A percentile compares a stretch with the other conserved stretches of the same genome.
phyloP scores from a whole-genome alignment of 2,329 filamentous ascomycete genomes.

The Colletotrichum agaves region DNA sequence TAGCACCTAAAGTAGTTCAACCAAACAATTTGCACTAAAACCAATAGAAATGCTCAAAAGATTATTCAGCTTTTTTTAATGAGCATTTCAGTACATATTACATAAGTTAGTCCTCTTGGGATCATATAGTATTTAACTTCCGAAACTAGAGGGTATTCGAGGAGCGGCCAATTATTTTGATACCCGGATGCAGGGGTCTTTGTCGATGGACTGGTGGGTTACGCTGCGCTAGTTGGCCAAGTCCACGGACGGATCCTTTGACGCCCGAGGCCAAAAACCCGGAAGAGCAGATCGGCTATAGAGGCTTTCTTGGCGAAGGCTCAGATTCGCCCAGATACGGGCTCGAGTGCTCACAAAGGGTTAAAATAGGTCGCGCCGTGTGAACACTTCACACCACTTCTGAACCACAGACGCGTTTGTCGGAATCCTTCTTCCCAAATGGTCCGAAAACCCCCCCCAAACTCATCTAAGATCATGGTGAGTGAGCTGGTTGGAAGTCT shows the following conservation, averaged over 20 bases:
- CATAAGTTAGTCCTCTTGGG: too few relatives aligned
- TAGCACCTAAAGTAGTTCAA: too few relatives aligned
- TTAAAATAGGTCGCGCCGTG: conserved; percentile 2
- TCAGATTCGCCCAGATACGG: conserved; percentile 3
- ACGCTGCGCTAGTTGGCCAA: too few relatives aligned
- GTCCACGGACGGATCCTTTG: background rate
- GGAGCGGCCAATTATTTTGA: too few relatives aligned
- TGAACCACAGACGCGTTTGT: background rate
- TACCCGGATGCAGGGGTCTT: too few relatives aligned
- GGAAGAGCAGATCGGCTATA: background rate
- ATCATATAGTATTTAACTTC: too few relatives aligned
- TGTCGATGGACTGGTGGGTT: background rate
- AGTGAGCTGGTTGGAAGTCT: background rate
- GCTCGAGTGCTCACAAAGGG: background rate
- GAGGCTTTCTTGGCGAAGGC: background rate
- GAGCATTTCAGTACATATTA: too few relatives aligned
- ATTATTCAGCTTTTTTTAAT: too few relatives aligned
- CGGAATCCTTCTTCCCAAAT: background rate
- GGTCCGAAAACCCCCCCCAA: background rate
- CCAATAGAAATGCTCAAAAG: too few relatives aligned
- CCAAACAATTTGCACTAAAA: too few relatives aligned
- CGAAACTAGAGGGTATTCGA: too few relatives aligned
- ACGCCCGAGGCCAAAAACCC: conserved; percentile 6
- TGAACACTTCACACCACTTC: background rate
- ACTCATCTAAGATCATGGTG: background rate